Evolutionary conservation across 169 alveolate genomes (phyloP), one percentile per base, ranked within the genome.

Genomic region (Toxoplasma gondii): DNA sequence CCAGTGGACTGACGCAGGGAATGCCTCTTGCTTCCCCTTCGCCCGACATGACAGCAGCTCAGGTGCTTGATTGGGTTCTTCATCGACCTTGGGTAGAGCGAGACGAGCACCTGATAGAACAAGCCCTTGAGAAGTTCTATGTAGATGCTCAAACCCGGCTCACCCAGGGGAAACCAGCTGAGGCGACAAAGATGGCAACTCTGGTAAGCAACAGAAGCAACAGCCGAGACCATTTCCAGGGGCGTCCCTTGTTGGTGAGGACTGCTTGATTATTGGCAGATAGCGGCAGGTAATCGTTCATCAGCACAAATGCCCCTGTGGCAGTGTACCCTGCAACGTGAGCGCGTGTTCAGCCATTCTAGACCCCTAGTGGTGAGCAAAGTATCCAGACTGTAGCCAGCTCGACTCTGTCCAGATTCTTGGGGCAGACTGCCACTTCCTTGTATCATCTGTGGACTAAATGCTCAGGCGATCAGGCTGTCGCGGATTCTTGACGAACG

Each of bases 401-500:
- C 12, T 49, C 58, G 4, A 4, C 58, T 49, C 58, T 12, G 12
- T 49, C 58, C 58, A 49, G 12, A 12, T 49, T 49, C 58, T 49
- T 12, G 58, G 58, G 12, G 12, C 22, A 49, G 58, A 49, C 12
- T 49, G 58, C 58, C 58, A 49, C 58, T 49, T 49, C 58, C 58
- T 49, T 4, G 58, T 49, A 12, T 49, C 58, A 49, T 49, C 4
- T 12, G 12, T 16, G 17, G 84, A 36, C 39, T 12, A n/a, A 22
- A 22, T 22, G 17, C 27, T 31, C 44, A 78, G 86, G 86, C 86
- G 9, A 78, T 78, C 86, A 19, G 86, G 43, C 86, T 78, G 9
- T 7, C 86, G 45, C 86, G 86, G 86, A 78, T 78, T 78, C 86
- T 78, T 78, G 86, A n/a, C n/a, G 86, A n/a, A 1, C 86, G 86